Base-by-base conservation (phyloP, 2,329 filamentous ascomycete species). In the Epichloe amarillans region DNA sequence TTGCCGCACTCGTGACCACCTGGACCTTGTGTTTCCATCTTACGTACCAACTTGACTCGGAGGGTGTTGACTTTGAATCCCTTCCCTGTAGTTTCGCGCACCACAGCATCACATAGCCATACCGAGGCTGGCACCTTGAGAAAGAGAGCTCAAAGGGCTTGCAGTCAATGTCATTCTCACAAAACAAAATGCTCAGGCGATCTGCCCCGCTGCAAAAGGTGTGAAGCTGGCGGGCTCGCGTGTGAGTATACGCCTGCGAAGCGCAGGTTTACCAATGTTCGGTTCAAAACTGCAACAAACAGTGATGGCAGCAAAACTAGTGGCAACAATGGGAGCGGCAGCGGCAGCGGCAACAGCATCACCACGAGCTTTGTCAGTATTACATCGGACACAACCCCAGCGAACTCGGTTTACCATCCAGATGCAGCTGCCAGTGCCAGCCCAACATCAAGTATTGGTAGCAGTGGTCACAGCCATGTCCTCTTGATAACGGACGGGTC, bases 161-260 rank as follows among this genome's bases (percentile, higher is more conserved):
- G 69, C 54, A 63, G 60, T 23, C 62, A 69, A 48, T 72, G 69
- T 35, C 69, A 71, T 53, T 52, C 62, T 3, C 68, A 70, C 56
- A 72, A 72, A 56, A 70, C 68, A 1, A 70, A 69, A 52, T 72
- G 69, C 52, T 70, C 68, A 1, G 67, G 69, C 19, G 68, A 70
- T 47, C 51, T 68, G 44, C 69, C 69, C 5, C 58, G 58, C 30
- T 72, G 69, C 54, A 63, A 65, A 53, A 59, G 69, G 50, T 72
- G 69, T 54, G 62, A 66, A 44, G 53, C 53, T 2, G 57, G 58
- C 33, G 60, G 62, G 26, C 54, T 71, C n/a, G 46, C 50, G 15
- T 72, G 69, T 59, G 68, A 70, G 54, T 72, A 72, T 53, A 64
- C 62, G 14, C 61, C 64, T 0, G 61, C 65, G 14, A 70, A 66